Evolutionary conservation across 2,329 filamentous ascomycete genomes (phyloP).

Genomic region (Microdochium paspali): DNA sequence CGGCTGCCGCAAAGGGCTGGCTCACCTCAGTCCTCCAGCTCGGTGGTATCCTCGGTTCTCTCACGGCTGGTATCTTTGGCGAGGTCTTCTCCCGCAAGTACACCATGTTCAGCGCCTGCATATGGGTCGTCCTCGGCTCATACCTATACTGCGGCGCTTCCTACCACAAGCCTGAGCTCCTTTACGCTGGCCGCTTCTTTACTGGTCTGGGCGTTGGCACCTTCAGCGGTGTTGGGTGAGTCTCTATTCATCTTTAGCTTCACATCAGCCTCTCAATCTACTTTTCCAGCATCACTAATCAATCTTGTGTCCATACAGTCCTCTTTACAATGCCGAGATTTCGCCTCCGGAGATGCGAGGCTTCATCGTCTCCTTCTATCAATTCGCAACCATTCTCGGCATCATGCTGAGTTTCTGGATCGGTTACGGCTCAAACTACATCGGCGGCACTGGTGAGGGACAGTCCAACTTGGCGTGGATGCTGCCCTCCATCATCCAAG

Average conservation of each 20-base stretch:
- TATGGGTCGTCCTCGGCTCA: constrained; percentile 33
- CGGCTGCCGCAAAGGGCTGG: constrained; percentile 26
- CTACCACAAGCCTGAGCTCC: constrained; percentile 24
- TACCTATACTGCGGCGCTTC: constrained; percentile 34
- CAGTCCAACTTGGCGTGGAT: too few species aligned
- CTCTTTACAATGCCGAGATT: constrained; percentile 22
- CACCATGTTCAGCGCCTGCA: constrained; percentile 39
- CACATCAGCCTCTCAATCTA: too few species aligned
- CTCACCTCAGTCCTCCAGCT: constrained; percentile 33
- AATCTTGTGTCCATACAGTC: constrained; percentile 8
- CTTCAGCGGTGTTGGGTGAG: constrained; percentile 29
- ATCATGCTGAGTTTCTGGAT: constrained; percentile 44
- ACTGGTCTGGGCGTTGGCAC: constrained; percentile 38
- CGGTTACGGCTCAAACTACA: constrained; percentile 37
- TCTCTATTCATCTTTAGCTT: too few species aligned
- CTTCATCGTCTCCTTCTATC: constrained; percentile 36
- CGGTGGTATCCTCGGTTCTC: constrained; percentile 24
- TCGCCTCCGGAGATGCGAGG: constrained; percentile 27
- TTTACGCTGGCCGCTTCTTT: constrained; percentile 39
- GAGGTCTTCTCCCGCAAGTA: constrained; percentile 41
- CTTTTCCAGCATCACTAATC: background rate
- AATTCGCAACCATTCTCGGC: constrained; percentile 40
- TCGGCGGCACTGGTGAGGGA: constrained; percentile 27
- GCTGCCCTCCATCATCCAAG: constrained; percentile 36
- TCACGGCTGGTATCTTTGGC: constrained; percentile 22